Percentiles rank a stretch among this genome's conserved stretches.
Conservation (phyloP, 768 basidiomycete species). For the Mycena vulgaris region DNA sequence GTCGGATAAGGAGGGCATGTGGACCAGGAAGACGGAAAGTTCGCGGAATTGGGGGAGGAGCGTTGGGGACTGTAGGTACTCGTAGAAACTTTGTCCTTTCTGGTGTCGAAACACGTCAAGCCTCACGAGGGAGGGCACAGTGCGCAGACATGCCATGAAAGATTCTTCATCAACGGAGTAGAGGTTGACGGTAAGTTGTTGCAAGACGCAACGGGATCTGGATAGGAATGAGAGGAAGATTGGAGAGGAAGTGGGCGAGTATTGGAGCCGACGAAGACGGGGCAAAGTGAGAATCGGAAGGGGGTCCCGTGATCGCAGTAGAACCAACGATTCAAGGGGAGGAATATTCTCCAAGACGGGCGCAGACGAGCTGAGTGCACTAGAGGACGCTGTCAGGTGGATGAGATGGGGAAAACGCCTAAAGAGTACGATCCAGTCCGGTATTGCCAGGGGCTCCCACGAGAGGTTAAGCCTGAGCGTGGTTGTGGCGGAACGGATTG, state of each 20-base stretch:
- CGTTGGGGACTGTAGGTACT: too few relatives aligned
- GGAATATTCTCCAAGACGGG: background rate
- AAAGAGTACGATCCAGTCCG: background rate
- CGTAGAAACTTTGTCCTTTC: too few relatives aligned
- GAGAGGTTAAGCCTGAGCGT: slow-evolving; percentile 5
- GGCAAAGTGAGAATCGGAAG: slow-evolving; percentile 2
- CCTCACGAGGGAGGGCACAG: background rate
- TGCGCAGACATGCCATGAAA: background rate
- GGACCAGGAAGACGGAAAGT: too few relatives aligned
- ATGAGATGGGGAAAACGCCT: slow-evolving; percentile 10
- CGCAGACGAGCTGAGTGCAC: background rate
- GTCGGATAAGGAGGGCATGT: too few relatives aligned
- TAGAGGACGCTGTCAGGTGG: background rate
- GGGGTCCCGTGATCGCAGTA: background rate
- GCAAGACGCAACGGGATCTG: background rate
- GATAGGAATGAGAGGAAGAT: background rate
- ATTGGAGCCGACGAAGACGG: background rate
- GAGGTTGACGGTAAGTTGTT: background rate
- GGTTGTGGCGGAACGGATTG: background rate
- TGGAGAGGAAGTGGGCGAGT: background rate
- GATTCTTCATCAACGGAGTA: background rate
- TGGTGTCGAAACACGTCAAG: too few relatives aligned
- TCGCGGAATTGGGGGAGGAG: too few relatives aligned
- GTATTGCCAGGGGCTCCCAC: too few relatives aligned
- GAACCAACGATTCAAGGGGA: slow-evolving; percentile 11